These are phyloP conservation scores for Ceratonia siliqua DNA, from an alignment of 306 rosid genomes.

Conservation along the genomic window DNA sequence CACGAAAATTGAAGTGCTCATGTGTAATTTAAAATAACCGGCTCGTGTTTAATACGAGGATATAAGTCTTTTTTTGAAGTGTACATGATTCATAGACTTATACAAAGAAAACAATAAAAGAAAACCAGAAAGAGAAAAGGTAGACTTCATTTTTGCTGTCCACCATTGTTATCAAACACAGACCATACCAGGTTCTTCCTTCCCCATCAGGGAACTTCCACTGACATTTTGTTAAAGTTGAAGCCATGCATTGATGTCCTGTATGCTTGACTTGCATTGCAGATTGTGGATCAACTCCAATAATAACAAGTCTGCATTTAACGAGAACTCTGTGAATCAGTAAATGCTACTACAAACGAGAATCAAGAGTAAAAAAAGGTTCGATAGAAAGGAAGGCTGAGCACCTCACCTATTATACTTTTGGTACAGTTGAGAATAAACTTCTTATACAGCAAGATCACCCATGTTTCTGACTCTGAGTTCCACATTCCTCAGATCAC, in stretches of 20 bases:
- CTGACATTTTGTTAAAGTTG: constrained; percentile 40
- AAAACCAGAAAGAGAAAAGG: constrained; percentile 26
- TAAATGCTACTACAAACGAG: background rate
- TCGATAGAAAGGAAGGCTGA: background rate
- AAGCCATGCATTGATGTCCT: constrained; percentile 37
- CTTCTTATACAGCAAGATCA: constrained; percentile 47
- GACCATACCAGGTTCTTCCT: constrained; percentile 55
- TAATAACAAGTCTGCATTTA: constrained; percentile 41
- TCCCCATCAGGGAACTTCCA: constrained; percentile 62
- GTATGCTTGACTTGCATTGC: constrained; percentile 42
- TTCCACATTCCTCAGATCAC: constrained; percentile 87
- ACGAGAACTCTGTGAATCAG: constrained; percentile 9
- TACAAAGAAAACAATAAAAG: no score
- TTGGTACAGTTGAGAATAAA: constrained; percentile 15
- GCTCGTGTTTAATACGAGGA: no score
- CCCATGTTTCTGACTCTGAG: constrained; percentile 57
- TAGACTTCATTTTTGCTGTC: constrained; percentile 48
- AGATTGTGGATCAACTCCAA: constrained; percentile 38
- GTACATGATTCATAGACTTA: no score
- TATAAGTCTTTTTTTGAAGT: no score
- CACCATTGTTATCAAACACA: constrained; percentile 50
- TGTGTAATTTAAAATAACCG: no score
- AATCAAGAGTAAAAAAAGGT: background rate
- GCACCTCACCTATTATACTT: constrained; percentile 43
- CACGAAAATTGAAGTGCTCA: no score